phyloP scores from a whole-genome alignment of 2,329 filamentous ascomycete genomes.

The Ophiostoma himal-ulmi region DNA sequence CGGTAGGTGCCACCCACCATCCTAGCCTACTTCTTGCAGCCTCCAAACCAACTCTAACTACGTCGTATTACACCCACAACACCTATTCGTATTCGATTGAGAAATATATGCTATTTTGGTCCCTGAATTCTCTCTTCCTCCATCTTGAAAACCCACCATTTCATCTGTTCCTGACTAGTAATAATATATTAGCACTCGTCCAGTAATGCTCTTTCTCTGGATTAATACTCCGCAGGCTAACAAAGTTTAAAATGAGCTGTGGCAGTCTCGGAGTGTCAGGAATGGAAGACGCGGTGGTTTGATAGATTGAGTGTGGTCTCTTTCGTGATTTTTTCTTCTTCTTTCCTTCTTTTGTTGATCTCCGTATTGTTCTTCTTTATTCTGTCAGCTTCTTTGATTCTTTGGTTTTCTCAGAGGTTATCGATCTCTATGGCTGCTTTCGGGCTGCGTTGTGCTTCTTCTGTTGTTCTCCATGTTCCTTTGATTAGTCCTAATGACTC shows the following conservation, averaged over 20 bases:
- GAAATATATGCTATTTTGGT: slow-evolving; percentile 6
- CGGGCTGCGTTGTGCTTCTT: background rate
- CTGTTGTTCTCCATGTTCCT: background rate
- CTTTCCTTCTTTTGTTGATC: background rate
- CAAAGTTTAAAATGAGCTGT: slow-evolving; percentile 8
- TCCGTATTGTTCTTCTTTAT: background rate
- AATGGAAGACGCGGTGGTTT: background rate
- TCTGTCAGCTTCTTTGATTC: background rate
- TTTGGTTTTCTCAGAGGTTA: background rate
- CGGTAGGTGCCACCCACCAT: too few relatives aligned
- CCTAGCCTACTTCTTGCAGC: background rate
- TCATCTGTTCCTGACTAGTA: slow-evolving; percentile 5
- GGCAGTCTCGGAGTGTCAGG: background rate
- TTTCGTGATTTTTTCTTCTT: background rate
- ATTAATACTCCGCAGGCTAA: slow-evolving; percentile 10
- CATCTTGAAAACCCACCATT: background rate
- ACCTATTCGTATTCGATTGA: too few relatives aligned
- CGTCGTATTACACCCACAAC: background rate
- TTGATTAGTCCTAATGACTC: background rate
- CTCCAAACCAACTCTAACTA: background rate
- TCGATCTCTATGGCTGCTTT: background rate
- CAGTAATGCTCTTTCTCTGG: background rate
- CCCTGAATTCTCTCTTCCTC: background rate
- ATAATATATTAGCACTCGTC: background rate
- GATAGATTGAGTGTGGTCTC: background rate